Evolutionary conservation across 148 eudicot species (phyloP).

Genomic region (Persicaria maculosa): DNA sequence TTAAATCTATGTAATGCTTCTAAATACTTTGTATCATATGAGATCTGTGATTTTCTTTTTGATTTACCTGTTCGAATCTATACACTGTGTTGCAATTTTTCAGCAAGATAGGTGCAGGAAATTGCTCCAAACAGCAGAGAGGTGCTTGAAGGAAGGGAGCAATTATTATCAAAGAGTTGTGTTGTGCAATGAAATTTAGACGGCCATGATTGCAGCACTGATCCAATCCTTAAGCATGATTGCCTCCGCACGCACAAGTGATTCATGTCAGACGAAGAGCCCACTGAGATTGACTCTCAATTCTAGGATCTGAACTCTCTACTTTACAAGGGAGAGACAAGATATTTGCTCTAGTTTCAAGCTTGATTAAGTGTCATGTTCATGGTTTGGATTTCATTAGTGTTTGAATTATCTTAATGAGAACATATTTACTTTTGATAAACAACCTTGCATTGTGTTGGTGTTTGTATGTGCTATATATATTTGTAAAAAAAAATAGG

Average conservation of each 20-base stretch:
- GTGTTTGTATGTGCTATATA: too few relatives aligned
- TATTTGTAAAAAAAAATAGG: too few relatives aligned
- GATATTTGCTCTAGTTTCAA: too few relatives aligned
- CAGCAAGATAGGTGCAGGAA: conserved; percentile 79
- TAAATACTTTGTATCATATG: not conserved
- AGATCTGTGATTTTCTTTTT: not conserved
- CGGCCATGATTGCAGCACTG: conserved; percentile 53
- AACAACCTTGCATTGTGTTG: too few relatives aligned
- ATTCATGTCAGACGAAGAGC: too few relatives aligned
- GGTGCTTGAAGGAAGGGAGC: conserved; percentile 50
- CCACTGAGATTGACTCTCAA: too few relatives aligned
- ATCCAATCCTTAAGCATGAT: conserved; percentile 57
- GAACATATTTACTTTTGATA: too few relatives aligned
- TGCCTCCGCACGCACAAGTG: conserved; percentile 74
- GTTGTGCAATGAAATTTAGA: conserved; percentile 85
- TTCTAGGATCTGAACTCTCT: too few relatives aligned
- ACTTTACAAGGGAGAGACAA: too few relatives aligned
- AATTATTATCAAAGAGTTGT: conserved; percentile 66
- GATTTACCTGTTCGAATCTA: not conserved
- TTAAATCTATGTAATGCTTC: not conserved
- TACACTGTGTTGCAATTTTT: conserved; percentile 7
- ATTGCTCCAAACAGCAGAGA: conserved; percentile 62
- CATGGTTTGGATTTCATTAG: too few relatives aligned
- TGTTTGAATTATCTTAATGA: too few relatives aligned
- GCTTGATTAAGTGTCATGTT: too few relatives aligned